These are phyloP conservation scores for Macadamia integrifolia DNA, from an alignment of 164 flowering plant genomes.

Conservation along the genomic window DNA sequence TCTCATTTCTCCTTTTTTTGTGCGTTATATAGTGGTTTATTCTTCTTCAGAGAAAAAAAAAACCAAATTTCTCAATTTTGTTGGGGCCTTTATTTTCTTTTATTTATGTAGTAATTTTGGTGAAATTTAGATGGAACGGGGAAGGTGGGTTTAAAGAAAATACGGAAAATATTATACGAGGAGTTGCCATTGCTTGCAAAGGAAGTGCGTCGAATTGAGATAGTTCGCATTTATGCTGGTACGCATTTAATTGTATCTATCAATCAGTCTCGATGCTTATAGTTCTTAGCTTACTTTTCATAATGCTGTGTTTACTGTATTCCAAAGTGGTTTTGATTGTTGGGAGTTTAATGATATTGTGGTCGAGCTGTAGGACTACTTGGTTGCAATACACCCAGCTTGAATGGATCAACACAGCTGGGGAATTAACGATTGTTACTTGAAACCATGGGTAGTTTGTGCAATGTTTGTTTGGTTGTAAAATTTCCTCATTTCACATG, in stretches of 20 bases:
- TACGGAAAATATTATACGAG: conserved; percentile 6
- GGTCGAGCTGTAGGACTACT: not conserved
- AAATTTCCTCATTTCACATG: too few relatives aligned
- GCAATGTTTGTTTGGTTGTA: too few relatives aligned
- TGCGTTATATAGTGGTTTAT: not conserved
- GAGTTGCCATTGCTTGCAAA: conserved; percentile 20
- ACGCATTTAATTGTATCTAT: not conserved
- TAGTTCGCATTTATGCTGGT: conserved; percentile 24
- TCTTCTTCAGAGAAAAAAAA: not conserved
- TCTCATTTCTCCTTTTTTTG: not conserved
- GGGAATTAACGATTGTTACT: not conserved
- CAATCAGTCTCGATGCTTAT: not conserved
- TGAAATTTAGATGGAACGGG: conserved; percentile 2
- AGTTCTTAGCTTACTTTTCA: not conserved
- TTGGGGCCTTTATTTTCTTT: not conserved
- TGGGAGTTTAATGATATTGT: not conserved
- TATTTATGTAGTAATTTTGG: not conserved
- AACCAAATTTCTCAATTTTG: not conserved
- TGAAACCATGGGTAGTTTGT: not conserved
- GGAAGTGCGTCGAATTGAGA: conserved; percentile 22
- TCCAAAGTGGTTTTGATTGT: not conserved
- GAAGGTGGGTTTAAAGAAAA: conserved; percentile 4
- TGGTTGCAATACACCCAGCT: too few relatives aligned
- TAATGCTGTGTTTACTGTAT: not conserved
- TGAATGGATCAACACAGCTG: too few relatives aligned